A percentile compares a stretch with the other conserved stretches of the same genome.
Conservation (phyloP, 1,284 basidiomycete species). For the Xerocomus amazonicus region DNA sequence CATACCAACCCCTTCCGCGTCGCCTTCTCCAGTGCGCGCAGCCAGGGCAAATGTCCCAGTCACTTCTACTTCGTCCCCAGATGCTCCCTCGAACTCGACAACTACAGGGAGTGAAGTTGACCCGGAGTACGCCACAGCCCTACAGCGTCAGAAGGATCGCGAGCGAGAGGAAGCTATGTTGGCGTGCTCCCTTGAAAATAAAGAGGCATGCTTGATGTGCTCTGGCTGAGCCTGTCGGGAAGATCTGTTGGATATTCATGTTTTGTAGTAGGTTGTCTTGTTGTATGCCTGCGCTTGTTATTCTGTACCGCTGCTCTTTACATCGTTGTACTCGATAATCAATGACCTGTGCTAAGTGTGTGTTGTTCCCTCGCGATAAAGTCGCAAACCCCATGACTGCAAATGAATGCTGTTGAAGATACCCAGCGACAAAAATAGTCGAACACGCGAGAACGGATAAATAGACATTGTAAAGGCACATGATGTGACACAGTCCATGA, state of each 20-base stretch:
- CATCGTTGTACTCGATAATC: constrained; percentile 16
- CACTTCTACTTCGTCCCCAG: constrained; percentile 23
- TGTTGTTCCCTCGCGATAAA: neutral
- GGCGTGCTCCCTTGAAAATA: constrained; percentile 84
- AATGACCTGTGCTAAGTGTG: too few relatives aligned
- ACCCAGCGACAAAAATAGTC: neutral
- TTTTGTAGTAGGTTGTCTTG: constrained; percentile 8
- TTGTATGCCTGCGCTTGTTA: constrained; percentile 4
- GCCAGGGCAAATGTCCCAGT: constrained; percentile 11
- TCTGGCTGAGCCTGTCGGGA: constrained; percentile 52
- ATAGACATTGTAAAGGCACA: too few relatives aligned
- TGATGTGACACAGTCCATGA: neutral
- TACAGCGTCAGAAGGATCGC: constrained; percentile 68
- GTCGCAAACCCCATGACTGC: neutral
- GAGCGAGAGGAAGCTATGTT: constrained; percentile 81
- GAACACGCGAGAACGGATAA: neutral
- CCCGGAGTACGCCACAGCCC: constrained; percentile 80
- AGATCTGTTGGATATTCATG: neutral
- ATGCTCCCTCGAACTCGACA: constrained; percentile 37
- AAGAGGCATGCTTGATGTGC: constrained; percentile 85
- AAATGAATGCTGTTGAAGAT: neutral
- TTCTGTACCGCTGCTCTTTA: constrained; percentile 13
- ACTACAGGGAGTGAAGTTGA: constrained; percentile 56
- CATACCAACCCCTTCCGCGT: constrained; percentile 36
- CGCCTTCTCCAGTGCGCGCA: constrained; percentile 33